These are phyloP conservation scores for Blastobotrys robertii DNA, from an alignment of 805 yeast species.

Conservation along the genomic window DNA sequence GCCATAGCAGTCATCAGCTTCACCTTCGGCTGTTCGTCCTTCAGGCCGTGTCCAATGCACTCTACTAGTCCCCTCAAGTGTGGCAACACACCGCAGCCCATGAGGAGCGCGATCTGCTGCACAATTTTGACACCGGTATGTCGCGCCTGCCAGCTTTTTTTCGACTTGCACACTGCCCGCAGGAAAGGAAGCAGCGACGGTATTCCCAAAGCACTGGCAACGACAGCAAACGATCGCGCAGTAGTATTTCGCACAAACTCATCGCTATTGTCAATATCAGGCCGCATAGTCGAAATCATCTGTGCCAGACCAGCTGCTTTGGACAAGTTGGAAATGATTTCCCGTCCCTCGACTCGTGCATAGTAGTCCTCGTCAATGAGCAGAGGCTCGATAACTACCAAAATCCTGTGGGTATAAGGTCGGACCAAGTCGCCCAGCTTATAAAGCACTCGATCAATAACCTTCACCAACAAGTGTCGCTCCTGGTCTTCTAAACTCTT, in stretches of 20 bases:
- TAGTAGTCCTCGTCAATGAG: conserved; percentile 68
- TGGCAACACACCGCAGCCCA: conserved; percentile 71
- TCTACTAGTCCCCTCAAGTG: conserved; percentile 55
- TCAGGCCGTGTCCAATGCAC: conserved; percentile 47
- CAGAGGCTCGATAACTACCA: conserved; percentile 69
- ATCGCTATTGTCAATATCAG: conserved; percentile 74
- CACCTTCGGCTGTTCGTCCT: conserved; percentile 60
- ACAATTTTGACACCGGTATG: conserved; percentile 73
- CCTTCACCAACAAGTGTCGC: conserved; percentile 70
- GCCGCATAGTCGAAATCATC: conserved; percentile 68
- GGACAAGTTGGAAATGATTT: conserved; percentile 62
- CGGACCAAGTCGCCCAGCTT: conserved; percentile 54
- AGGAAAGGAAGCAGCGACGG: conserved; percentile 67
- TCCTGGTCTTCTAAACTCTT: conserved; percentile 69
- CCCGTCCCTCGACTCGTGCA: conserved; percentile 71
- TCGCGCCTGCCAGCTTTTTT: conserved; percentile 70
- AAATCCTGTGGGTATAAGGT: conserved; percentile 64
- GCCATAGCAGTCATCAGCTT: conserved; percentile 65
- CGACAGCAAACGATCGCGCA: conserved; percentile 73
- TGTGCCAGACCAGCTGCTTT: conserved; percentile 76
- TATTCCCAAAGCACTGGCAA: conserved; percentile 70
- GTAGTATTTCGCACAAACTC: conserved; percentile 71
- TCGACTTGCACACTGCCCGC: conserved; percentile 66
- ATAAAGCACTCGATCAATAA: conserved; percentile 58
- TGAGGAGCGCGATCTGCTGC: conserved; percentile 59